A percentile compares a stretch with the other conserved stretches of the same genome.
phyloP scores from a whole-genome alignment of 495 filamentous ascomycete genomes.

The Penicillium robsamsonii region DNA sequence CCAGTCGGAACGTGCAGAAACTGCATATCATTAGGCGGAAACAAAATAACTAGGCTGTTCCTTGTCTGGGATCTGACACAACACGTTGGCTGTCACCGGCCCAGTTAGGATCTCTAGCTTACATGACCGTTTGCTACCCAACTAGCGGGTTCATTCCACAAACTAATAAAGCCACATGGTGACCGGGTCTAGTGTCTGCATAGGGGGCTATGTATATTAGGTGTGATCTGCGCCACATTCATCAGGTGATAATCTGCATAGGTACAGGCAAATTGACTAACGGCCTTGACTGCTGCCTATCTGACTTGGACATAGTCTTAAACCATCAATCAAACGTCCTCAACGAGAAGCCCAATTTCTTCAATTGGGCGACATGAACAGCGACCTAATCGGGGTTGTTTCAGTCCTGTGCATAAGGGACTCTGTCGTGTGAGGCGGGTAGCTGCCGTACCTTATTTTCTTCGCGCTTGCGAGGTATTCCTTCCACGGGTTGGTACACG shows the following conservation, averaged over 20 bases:
- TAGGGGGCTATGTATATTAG: constrained; percentile 74
- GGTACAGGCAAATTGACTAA: background rate
- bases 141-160: constrained; percentile 43
- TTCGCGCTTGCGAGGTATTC: constrained; percentile 58
- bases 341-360: constrained; percentile 13
- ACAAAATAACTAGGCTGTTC: constrained; percentile 64
- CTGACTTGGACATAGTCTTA: background rate
- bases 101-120: constrained; percentile 7
- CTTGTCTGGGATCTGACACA: constrained; percentile 76
- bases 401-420: background rate
- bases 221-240: constrained; percentile 40
- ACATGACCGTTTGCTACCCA: constrained; percentile 6
- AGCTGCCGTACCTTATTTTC: constrained; percentile 57
- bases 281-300: background rate
- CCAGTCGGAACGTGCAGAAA: constrained; percentile 70
- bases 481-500: constrained; percentile 66
- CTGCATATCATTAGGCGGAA: constrained; percentile 71
- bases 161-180: constrained; percentile 91
- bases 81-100: constrained; percentile 86
- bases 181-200: constrained; percentile 42
- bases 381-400: constrained; percentile 51
- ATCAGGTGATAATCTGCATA: background rate
- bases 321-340: background rate
- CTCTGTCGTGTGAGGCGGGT: constrained; percentile 19
- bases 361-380: constrained; percentile 62